phyloP scores from a whole-genome alignment of 1,284 basidiomycete genomes.

The Ustilago cynodontis region DNA sequence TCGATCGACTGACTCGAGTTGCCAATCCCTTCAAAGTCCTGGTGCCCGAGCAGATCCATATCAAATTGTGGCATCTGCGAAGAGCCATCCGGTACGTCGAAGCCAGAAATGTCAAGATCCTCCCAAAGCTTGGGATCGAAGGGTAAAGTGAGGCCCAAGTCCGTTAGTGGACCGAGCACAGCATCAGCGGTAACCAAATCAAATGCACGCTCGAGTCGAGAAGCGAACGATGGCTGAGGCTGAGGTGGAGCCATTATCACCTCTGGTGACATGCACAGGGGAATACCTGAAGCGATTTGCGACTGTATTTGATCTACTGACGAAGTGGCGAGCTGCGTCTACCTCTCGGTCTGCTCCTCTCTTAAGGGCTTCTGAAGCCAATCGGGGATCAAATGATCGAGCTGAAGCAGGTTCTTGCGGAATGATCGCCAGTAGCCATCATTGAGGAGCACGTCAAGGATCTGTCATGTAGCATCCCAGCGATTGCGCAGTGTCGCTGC shows the following conservation, averaged over 20 bases:
- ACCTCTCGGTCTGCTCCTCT: constrained; percentile 4
- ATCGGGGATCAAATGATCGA: constrained; percentile 36
- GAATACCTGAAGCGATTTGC: background rate
- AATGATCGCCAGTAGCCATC: constrained; percentile 48
- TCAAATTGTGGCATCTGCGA: constrained; percentile 34
- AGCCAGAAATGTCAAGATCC: constrained; percentile 11
- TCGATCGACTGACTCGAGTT: constrained; percentile 42
- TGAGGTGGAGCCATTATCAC: background rate
- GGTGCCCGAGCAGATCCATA: constrained; percentile 41
- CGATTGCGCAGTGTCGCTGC: constrained; percentile 24
- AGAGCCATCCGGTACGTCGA: constrained; percentile 7
- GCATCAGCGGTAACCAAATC: constrained; percentile 2
- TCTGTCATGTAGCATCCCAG: constrained; percentile 38
- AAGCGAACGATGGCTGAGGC: background rate
- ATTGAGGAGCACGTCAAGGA: constrained; percentile 46
- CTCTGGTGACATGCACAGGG: background rate
- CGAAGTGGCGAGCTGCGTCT: background rate
- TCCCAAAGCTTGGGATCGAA: constrained; percentile 30
- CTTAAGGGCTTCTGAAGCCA: constrained; percentile 33
- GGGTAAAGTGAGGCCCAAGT: constrained; percentile 5
- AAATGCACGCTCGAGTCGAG: constrained; percentile 2
- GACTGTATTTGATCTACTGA: background rate
- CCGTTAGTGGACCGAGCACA: background rate
- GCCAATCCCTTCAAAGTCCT: constrained; percentile 41
- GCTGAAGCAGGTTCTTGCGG: constrained; percentile 32